Evolutionary conservation across 352 stramenopile species (phyloP).

Genomic region (Phytopythium ostracodes): DNA sequence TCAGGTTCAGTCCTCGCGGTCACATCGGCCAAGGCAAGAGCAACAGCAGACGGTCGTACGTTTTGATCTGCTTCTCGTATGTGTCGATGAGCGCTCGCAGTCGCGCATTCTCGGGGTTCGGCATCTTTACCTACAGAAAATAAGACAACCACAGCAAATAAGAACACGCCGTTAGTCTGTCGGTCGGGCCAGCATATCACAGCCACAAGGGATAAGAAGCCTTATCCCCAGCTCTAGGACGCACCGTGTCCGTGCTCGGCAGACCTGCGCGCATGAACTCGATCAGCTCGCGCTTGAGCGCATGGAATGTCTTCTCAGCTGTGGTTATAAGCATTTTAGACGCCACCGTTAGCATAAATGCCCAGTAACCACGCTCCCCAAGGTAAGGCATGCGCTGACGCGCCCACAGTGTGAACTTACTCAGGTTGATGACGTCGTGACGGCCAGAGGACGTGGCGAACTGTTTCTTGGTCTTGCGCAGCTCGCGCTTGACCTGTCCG

Average conservation of each 20-base stretch:
- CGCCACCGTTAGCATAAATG: background rate
- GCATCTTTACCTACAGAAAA: conserved; percentile 25
- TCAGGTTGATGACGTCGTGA: conserved; percentile 62
- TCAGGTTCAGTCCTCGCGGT: background rate
- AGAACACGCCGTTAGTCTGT: background rate
- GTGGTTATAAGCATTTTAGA: background rate
- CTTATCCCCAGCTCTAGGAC: background rate
- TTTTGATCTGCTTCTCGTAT: conserved; percentile 36
- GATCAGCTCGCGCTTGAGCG: conserved; percentile 60
- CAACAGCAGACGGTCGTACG: conserved; percentile 13
- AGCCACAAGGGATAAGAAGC: background rate
- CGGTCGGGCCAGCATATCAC: background rate
- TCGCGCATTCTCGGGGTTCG: conserved; percentile 63
- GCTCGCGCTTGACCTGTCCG: conserved; percentile 51
- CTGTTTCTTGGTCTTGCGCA: conserved; percentile 65
- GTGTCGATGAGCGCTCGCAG: conserved; percentile 46
- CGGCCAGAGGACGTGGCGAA: conserved; percentile 55
- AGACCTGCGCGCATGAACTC: conserved; percentile 49
- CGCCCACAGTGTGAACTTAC: conserved; percentile 20
- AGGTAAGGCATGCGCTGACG: background rate
- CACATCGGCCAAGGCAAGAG: background rate
- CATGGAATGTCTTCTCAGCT: conserved; percentile 59
- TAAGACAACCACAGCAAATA: background rate
- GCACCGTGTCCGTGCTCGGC: conserved; percentile 43
- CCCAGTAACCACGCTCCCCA: too few species aligned